phyloP scores from a whole-genome alignment of 768 basidiomycete genomes.

The Russula emetica region DNA sequence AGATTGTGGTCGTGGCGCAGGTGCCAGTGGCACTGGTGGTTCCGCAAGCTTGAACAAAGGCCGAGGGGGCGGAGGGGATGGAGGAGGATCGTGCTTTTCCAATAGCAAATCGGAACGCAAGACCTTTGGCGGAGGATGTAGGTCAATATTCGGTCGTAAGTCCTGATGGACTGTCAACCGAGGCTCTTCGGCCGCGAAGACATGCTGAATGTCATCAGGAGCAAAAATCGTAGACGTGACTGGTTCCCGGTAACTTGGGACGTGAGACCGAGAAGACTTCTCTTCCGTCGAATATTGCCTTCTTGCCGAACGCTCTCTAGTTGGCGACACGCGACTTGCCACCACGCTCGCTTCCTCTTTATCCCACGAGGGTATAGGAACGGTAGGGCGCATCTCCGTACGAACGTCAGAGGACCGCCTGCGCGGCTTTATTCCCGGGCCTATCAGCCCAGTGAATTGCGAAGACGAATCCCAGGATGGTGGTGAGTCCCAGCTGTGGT shows the following conservation, averaged over 20 bases:
- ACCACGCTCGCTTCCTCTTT: not conserved
- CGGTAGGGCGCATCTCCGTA: conserved; percentile 9
- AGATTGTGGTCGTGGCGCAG: conserved; percentile 2
- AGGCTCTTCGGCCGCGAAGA: not conserved
- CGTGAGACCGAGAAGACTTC: not conserved
- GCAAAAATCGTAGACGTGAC: not conserved
- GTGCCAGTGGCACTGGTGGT: not conserved
- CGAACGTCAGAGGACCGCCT: conserved; percentile 18
- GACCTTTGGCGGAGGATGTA: not conserved
- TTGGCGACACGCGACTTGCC: conserved; percentile 12
- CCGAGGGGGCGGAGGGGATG: not conserved
- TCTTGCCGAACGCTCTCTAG: conserved; percentile 3
- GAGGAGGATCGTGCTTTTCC: not conserved
- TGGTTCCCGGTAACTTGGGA: conserved; percentile 6
- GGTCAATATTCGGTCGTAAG: not conserved
- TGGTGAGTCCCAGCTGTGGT: conserved; percentile 18
- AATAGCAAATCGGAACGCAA: not conserved
- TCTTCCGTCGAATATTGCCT: conserved; percentile 12
- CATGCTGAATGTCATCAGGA: not conserved
- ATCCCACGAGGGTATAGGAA: conserved; percentile 1
- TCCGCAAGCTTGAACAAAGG: not conserved
- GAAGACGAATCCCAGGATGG: conserved; percentile 14
- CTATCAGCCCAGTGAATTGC: conserved; percentile 13
- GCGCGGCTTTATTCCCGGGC: conserved; percentile 22
- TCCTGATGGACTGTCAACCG: conserved; percentile 1